A percentile compares a stretch with the other conserved stretches of the same genome.
These are phyloP conservation scores for Mycena polygramma DNA, from an alignment of 768 basidiomycete species.

Conservation along the genomic window DNA sequence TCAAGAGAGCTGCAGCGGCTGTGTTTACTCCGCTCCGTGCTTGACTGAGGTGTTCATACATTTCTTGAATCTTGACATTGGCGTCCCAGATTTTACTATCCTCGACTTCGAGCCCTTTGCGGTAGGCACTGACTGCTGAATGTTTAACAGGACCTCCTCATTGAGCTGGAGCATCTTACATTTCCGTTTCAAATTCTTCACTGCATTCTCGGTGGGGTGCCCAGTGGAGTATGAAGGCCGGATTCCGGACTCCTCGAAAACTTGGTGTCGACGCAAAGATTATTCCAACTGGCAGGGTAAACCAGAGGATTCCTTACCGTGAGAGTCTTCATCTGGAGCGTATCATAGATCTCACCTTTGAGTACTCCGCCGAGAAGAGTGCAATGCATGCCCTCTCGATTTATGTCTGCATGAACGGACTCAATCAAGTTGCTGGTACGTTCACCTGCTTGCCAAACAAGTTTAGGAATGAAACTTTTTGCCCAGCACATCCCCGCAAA, in stretches of 20 bases:
- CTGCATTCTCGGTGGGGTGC: background rate
- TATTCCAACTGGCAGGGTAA: background rate
- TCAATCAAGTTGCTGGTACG: slow-evolving; percentile 45
- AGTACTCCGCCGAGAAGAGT: slow-evolving; percentile 34
- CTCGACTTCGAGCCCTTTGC: background rate
- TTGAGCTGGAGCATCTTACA: background rate
- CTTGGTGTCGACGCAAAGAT: background rate
- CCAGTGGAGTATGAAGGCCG: background rate
- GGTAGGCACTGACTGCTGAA: background rate
- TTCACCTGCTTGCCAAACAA: slow-evolving; percentile 43
- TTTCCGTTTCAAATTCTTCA: background rate
- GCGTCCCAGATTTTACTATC: background rate
- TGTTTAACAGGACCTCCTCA: too few relatives aligned
- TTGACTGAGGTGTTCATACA: background rate
- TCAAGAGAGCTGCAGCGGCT: too few relatives aligned
- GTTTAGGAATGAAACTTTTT: slow-evolving; percentile 42
- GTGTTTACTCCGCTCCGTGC: too few relatives aligned
- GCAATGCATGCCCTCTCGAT: slow-evolving; percentile 42
- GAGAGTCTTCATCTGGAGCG: slow-evolving; percentile 28
- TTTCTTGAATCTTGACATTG: background rate
- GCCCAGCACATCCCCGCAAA: slow-evolving; percentile 48
- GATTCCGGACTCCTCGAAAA: background rate
- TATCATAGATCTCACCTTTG: slow-evolving; percentile 33
- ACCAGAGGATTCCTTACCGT: background rate
- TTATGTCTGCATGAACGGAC: slow-evolving; percentile 42